Percentiles rank a stretch among this genome's conserved stretches.
These are phyloP conservation scores for Caryopteris hybrid DNA, from an alignment of 305 asterid species.

Conservation along the genomic window DNA sequence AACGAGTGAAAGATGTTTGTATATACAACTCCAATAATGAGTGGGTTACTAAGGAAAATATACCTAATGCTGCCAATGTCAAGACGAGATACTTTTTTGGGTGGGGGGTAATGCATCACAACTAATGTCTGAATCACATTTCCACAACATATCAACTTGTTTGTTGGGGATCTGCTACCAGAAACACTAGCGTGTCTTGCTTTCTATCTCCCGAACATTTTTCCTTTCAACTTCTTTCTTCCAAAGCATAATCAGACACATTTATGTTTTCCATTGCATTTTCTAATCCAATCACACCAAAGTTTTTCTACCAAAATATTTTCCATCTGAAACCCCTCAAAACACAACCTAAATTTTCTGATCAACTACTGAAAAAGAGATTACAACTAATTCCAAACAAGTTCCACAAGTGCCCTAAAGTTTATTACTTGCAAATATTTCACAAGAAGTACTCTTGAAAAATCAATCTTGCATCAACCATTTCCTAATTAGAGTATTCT, in stretches of 20 bases:
- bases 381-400: background rate
- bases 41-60: background rate
- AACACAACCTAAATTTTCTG: background rate
- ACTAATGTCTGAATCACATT: background rate
- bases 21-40: background rate
- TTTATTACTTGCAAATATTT: background rate
- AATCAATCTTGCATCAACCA: background rate
- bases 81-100: background rate
- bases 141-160: background rate
- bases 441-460: background rate
- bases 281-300: too few species aligned
- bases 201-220: too few species aligned
- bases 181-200: too few species aligned
- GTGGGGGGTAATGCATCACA: too few species aligned
- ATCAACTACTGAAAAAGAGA: background rate
- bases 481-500: background rate
- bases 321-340: background rate
- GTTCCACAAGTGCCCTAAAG: background rate
- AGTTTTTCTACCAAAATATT: background rate
- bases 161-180: too few species aligned
- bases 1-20: background rate
- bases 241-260: too few species aligned
- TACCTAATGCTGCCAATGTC: background rate
- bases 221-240: too few species aligned
- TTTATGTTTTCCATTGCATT: too few species aligned